These are phyloP conservation scores for Diphasiastrum complanatum DNA, from an alignment of 83 land plant genomes.

Conservation along the genomic window DNA sequence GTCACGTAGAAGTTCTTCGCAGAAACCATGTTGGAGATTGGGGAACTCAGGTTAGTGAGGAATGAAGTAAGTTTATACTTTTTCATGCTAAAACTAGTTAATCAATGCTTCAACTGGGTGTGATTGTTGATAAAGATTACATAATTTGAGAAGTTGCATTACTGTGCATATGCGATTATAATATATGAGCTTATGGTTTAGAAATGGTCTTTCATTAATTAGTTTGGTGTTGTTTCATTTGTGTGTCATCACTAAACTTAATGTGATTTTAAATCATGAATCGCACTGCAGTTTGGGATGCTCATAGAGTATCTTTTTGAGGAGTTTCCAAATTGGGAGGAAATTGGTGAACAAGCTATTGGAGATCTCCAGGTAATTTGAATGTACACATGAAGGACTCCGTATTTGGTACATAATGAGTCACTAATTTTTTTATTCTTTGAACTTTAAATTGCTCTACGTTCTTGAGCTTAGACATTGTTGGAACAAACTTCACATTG, in stretches of 20 bases:
- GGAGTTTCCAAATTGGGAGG: constrained; percentile 83
- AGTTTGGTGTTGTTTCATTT: background rate
- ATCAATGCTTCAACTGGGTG: too few species aligned
- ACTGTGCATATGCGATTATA: too few species aligned
- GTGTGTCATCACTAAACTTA: background rate
- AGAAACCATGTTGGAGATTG: constrained; percentile 99
- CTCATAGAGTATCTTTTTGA: constrained; percentile 86
- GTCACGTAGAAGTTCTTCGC: constrained; percentile 73
- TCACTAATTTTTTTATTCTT: too few species aligned
- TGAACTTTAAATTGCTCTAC: too few species aligned
- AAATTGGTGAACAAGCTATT: constrained; percentile 61
- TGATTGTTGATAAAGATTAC: too few species aligned
- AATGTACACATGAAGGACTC: too few species aligned
- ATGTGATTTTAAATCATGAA: background rate
- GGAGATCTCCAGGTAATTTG: constrained; percentile 78
- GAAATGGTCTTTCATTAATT: background rate
- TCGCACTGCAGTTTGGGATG: constrained; percentile 88
- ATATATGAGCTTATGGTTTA: background rate
- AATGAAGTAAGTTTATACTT: background rate
- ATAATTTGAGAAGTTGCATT: too few species aligned
- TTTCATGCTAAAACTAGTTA: too few species aligned
- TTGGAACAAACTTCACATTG: too few species aligned
- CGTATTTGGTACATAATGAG: too few species aligned
- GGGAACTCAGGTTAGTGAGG: constrained; percentile 84
- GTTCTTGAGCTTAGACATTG: too few species aligned